Evolutionary conservation across 129 eudicot species (phyloP).

Genomic region (Centrapalus pauciflorus): DNA sequence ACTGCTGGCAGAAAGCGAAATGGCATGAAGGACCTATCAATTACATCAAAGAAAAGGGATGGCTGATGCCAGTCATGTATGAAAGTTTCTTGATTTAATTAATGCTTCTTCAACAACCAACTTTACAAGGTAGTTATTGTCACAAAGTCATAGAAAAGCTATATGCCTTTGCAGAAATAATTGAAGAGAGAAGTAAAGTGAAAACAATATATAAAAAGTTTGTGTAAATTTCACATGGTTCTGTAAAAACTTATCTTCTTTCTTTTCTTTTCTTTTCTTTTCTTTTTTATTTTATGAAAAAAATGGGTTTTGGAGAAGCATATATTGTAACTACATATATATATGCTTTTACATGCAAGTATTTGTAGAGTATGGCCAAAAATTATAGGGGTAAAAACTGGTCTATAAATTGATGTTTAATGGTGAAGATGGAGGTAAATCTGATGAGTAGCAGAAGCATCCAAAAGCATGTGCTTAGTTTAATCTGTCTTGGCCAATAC

Average conservation of each 20-base stretch:
- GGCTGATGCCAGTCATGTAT: slow-evolving; percentile 34
- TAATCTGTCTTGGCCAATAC: slow-evolving; percentile 44
- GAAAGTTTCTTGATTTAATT: slow-evolving; percentile 30
- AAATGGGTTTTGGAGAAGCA: neutral
- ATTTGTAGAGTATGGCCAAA: slow-evolving; percentile 18
- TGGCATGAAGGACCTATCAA: slow-evolving; percentile 39
- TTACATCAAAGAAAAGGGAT: slow-evolving; percentile 47
- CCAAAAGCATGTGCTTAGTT: slow-evolving; percentile 30
- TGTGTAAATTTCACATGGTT: neutral
- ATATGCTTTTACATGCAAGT: slow-evolving; percentile 22
- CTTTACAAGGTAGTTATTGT: slow-evolving; percentile 41
- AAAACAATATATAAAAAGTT: no score
- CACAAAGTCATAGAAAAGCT: slow-evolving; percentile 13
- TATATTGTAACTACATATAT: slow-evolving; percentile 3
- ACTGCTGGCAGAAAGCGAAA: slow-evolving; percentile 52
- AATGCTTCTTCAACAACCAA: slow-evolving; percentile 46
- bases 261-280: neutral
- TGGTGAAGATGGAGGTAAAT: slow-evolving; percentile 15
- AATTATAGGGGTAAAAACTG: slow-evolving; percentile 29
- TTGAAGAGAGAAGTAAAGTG: slow-evolving; percentile 31
- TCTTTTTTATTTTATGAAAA: no score
- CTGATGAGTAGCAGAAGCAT: slow-evolving; percentile 20
- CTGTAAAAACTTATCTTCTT: neutral
- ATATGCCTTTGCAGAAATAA: slow-evolving; percentile 30
- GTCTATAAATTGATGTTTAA: slow-evolving; percentile 22